phyloP scores from a whole-genome alignment of 1,284 basidiomycete species.

The Sporisorium iseilematis-ciliati region DNA sequence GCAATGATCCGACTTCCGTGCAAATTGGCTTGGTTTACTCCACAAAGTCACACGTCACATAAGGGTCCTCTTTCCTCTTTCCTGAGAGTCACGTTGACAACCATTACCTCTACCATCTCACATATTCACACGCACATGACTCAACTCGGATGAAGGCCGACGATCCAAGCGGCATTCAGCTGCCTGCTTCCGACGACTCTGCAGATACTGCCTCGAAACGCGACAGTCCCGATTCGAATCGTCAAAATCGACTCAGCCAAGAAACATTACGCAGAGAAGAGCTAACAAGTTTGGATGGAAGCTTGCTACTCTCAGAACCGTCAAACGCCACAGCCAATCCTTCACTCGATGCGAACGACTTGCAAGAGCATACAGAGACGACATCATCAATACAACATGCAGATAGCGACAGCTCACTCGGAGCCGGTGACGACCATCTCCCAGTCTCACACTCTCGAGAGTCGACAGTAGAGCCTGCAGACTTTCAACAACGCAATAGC shows the following conservation, averaged over 20 bases:
- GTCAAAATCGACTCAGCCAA: constrained; percentile 13
- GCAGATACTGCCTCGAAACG: neutral
- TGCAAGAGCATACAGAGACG: too few species aligned
- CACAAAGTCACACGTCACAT: constrained; percentile 17
- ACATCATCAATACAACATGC: neutral
- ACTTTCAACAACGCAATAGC: constrained; percentile 1
- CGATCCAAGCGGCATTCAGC: constrained; percentile 6
- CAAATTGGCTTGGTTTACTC: constrained; percentile 8
- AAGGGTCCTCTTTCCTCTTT: constrained; percentile 12
- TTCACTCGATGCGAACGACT: neutral
- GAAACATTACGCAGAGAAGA: constrained; percentile 26
- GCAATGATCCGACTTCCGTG: constrained; percentile 24
- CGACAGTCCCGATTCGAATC: neutral
- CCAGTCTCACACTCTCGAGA: constrained; percentile 15
- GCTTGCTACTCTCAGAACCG: neutral
- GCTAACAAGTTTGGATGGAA: neutral
- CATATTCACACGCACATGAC: constrained; percentile 16
- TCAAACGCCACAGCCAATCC: neutral
- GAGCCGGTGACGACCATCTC: neutral
- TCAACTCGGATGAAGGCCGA: constrained; percentile 23
- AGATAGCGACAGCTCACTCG: neutral
- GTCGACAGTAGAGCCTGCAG: constrained; percentile 15
- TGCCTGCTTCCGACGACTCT: constrained; percentile 1
- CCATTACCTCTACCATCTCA: neutral
- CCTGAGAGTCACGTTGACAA: neutral